Evolutionary conservation across 2,329 filamentous ascomycete genomes (phyloP), one percentile per base, ranked within the genome.

Genomic region (Epichloe scottii): DNA sequence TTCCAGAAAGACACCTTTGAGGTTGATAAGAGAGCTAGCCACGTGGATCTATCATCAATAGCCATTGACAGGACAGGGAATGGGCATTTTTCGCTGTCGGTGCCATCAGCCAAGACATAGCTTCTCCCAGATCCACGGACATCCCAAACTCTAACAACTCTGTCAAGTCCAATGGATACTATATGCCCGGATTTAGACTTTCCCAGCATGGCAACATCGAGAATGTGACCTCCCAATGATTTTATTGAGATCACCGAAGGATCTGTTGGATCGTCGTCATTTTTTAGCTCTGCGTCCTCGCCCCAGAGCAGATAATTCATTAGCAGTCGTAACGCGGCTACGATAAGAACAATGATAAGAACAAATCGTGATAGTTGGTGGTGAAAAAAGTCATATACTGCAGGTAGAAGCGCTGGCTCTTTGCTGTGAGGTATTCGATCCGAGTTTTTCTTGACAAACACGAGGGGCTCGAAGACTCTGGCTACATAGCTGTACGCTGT

Each of bases 301-400:
- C 83, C 81, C 76, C 81, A 85, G 0, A 91, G 69, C 5, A 91
- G 71, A 58, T 85, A 87, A 55, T 83, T 87, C 71, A 87, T 87
- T 7, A 90, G 71, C 7, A 89, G 66, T 2, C 81, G 80, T 26
- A 90, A 76, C 17, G 78, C 77, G 8, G 81, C 81, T 15, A 85
- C 70, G 3, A 82, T 66, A 21, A 85, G 73, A 0, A 87, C 63
- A 3, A 87, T 70, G 12, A 79, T 76, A 7, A 87, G 68, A 5
- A 83, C 58, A 52, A 87, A 87, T 1, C 77, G 76, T 2, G 66
- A 67, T 3, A 76, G 66, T 51, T 83, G 77, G 54, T 82, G 73
- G 46, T 77, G 72, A 42, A 81, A 72, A 57, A 90, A 85, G 61
- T 90, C 85, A 57, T 85, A 84, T 6, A 62, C 63, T 10, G 67